These are phyloP conservation scores for Solanum ossicruentum DNA, from an alignment of 257 asterid genomes.

Conservation along the genomic window DNA sequence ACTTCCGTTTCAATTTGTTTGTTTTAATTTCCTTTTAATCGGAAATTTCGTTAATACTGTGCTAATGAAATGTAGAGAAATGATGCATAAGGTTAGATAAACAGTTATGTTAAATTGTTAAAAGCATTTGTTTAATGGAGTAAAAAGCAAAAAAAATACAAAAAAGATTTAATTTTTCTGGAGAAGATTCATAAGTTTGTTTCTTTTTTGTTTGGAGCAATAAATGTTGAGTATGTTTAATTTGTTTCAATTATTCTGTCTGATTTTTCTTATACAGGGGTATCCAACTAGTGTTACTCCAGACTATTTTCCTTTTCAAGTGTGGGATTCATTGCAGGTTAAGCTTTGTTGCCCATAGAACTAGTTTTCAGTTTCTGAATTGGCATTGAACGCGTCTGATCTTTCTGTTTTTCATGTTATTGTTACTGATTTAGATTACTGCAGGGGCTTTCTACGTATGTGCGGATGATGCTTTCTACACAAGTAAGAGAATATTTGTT, in stretches of 20 bases:
- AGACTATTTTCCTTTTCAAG: constrained; percentile 74
- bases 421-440: not conserved
- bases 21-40: not conserved
- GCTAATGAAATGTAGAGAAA: not conserved
- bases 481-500: constrained; percentile 35
- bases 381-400: not conserved
- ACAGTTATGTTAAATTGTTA: not conserved
- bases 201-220: not conserved
- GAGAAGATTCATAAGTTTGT: not conserved
- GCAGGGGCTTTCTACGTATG: constrained; percentile 95
- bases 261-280: constrained; percentile 31
- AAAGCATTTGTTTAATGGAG: not conserved
- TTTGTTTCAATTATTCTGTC: not conserved
- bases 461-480: constrained; percentile 90
- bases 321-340: constrained; percentile 97
- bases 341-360: not conserved
- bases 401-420: not conserved
- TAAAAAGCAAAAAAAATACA: not conserved
- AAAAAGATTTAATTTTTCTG: not conserved
- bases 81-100: not conserved
- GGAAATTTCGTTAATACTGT: not conserved
- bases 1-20: not conserved
- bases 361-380: not conserved
- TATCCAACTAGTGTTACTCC: constrained; percentile 89
- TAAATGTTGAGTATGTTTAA: not conserved